Base-by-base conservation (phyloP, 371 early-diverging fungal species). In the Umbelopsis sp. region DNA sequence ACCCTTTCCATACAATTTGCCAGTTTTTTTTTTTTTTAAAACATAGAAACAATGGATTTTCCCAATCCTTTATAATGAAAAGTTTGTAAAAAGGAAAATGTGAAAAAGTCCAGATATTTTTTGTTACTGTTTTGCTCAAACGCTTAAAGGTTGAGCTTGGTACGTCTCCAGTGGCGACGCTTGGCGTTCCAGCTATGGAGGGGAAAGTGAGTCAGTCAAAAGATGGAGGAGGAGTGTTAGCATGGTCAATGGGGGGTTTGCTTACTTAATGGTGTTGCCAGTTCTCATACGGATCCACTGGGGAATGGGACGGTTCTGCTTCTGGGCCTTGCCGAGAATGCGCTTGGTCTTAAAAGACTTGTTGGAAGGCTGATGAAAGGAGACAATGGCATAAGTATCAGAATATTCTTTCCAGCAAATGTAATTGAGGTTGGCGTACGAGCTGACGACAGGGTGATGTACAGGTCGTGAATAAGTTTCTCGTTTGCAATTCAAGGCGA, bases 111-210 rank as follows among this genome's bases (percentile, higher is more conserved):
- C 57, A 32, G 35, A 35, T 57, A 35, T 35, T 57, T 25, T 57
- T 57, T 25, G 57, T 57, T 57, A 57, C 57, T 57, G 48, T 48
- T 48, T 16, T 32, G 57, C 57, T 57, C 57, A 57, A 35, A 29
- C 57, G 14, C 68, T 93, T 95, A 96, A 77, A 97, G 80, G 88
- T 93, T 92, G 80, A 97, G 87, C 96, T 99, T 97, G 86, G 96
- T 97, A 81, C 96, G 94, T 84, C 97, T 92, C 99, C 99, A 99
- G 96, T 98, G 91, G 75, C 98, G 94, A 74, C 99, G 93, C 94
- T 99, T 99, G 77, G 95, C 90, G 90, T 97, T 99, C 94, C 97
- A 99, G 76, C 96, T 88, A 71, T 0, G 63, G 24, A 22, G 20
- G 1, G 22, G 45, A 29, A 22, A 62, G 50, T 37, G 38, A 50